Evolutionary conservation across 768 basidiomycete species (phyloP), one percentile per base, ranked within the genome.

Genomic region (Collybia sordida): DNA sequence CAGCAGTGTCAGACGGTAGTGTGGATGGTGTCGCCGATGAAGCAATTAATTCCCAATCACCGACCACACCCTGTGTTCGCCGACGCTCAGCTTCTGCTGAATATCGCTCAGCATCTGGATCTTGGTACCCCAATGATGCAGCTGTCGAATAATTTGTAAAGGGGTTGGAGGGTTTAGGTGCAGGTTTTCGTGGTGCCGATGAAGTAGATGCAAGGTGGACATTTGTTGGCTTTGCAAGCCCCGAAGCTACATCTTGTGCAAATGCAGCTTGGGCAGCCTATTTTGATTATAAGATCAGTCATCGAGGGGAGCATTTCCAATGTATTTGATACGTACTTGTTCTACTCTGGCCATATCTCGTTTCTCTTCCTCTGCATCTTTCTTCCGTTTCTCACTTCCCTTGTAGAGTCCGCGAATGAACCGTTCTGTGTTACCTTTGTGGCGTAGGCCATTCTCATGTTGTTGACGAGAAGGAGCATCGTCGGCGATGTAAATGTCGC

Each of bases 401-500:
- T 98, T 98, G 81, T 98, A 99, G 37, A 98, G 79, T 34, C 89
- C 85, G 19, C 94, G 78, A 50, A 98, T 88, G 69, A 88, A 97
- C 15, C 95, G 80, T 61, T 99, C 96, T 51, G 88, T 83, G 65
- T 90, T 97, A 39, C 96, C 97, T 62, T 95, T 88, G 73, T 99
- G 97, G 25, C 90, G 82, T 39, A 98, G 71, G 36, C 97, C 97
- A 55, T 82, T 90, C 69, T 98, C 97, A 63, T 99, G 97, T 47
- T 92, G 92, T 56, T 82, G 77, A 45, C 90, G 80, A 1, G 96
- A 98, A 52, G 97, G 89, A 8, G 77, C 92, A 76, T 99, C 96
- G 71, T 99, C 97, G 45, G 93, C 82, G 53, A 99, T 98, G 73
- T 87, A 98, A 55, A 93, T 93, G 44, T 93, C 90, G 74, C 97